These are phyloP conservation scores for Hypoxylon sp. DNA, from an alignment of 2,329 filamentous ascomycete genomes.

Conservation along the genomic window DNA sequence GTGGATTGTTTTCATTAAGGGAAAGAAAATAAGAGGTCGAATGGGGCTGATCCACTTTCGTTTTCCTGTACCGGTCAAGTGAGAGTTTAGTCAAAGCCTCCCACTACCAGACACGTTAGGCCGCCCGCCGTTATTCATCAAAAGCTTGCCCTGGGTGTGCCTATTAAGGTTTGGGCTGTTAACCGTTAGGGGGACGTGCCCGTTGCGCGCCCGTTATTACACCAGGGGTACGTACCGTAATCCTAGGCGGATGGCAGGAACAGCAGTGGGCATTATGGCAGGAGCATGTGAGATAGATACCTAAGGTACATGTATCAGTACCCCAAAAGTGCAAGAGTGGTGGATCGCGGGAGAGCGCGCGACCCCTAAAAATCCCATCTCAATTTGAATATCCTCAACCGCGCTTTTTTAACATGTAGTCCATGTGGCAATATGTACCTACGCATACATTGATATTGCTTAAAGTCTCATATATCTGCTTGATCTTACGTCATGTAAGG, in stretches of 20 bases:
- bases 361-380: conserved; percentile 3
- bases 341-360: neutral
- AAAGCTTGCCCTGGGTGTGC: conserved; percentile 9
- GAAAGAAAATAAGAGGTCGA: conserved; percentile 46
- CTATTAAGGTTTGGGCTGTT: conserved; percentile 31
- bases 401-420: neutral
- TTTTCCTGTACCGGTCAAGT: conserved; percentile 34
- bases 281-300: neutral
- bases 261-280: conserved; percentile 5
- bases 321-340: neutral
- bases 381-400: neutral
- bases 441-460: neutral
- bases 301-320: no score
- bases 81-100: conserved; percentile 17
- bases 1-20: conserved; percentile 45
- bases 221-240: conserved; percentile 12
- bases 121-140: conserved; percentile 16
- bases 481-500: neutral
- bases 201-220: neutral
- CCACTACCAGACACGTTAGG: conserved; percentile 24
- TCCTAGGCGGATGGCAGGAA: neutral
- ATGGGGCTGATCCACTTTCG: conserved; percentile 38
- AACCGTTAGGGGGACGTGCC: conserved; percentile 13
- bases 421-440: neutral
- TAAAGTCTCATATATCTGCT: neutral